phyloP scores from a whole-genome alignment of 2,329 filamentous ascomycete genomes.

The Fusarium fracticaudum region DNA sequence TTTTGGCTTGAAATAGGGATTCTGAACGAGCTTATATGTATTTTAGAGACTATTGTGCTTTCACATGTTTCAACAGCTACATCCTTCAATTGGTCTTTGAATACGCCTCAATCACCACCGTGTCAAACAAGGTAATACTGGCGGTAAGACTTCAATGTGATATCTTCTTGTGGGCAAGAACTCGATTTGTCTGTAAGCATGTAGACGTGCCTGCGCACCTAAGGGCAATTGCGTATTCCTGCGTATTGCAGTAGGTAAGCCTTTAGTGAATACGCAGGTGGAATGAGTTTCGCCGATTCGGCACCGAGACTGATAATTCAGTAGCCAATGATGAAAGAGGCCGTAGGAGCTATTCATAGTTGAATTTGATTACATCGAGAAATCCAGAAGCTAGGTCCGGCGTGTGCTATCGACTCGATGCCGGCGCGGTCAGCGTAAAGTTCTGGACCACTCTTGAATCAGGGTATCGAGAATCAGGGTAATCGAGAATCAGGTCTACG shows the following conservation, averaged over 20 bases:
- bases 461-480: neutral
- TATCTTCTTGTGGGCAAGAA: rapidly evolving
- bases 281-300: neutral
- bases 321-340: no score
- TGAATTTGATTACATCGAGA: rapidly evolving
- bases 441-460: neutral
- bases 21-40: neutral
- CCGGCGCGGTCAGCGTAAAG: neutral
- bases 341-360: rapidly evolving
- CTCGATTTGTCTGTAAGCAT: neutral
- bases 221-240: neutral
- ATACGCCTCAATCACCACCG: neutral
- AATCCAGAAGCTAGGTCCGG: rapidly evolving
- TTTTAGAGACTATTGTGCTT: neutral
- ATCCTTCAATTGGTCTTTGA: neutral
- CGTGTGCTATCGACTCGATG: rapidly evolving
- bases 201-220: neutral
- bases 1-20: neutral
- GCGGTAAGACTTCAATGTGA: rapidly evolving
- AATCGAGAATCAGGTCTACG: neutral
- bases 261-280: neutral
- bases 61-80: neutral
- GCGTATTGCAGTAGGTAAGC: neutral
- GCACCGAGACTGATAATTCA: neutral
- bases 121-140: rapidly evolving